Evolutionary conservation across 768 basidiomycete species (phyloP).

Genomic region (Boletus pseudo-olivaceus): DNA sequence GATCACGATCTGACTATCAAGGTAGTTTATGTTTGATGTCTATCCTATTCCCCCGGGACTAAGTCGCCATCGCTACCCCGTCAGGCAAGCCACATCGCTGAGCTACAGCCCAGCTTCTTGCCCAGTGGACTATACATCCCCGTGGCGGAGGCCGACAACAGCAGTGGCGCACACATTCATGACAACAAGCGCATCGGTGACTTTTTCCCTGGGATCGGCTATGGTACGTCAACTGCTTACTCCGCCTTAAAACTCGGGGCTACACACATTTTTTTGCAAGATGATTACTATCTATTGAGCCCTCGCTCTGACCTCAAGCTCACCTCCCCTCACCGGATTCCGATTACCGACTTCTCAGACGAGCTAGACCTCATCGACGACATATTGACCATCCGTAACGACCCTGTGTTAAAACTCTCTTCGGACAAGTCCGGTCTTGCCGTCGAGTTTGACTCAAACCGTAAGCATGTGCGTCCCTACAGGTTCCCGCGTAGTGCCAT

Average conservation of each 20-base stretch:
- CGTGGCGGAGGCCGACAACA: constrained; percentile 39
- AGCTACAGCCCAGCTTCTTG: constrained; percentile 47
- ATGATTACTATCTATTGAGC: constrained; percentile 62
- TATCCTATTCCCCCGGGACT: not conserved
- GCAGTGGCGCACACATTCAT: constrained; percentile 43
- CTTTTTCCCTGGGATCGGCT: constrained; percentile 52
- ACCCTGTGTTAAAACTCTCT: constrained; percentile 50
- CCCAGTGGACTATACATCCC: constrained; percentile 50
- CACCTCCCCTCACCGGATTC: constrained; percentile 46
- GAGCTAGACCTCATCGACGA: constrained; percentile 43
- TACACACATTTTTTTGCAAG: constrained; percentile 30
- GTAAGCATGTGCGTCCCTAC: constrained; percentile 37
- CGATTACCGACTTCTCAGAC: constrained; percentile 39
- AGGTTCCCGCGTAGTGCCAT: not conserved
- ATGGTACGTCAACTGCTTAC: constrained; percentile 40
- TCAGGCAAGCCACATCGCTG: constrained; percentile 54
- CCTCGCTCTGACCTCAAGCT: constrained; percentile 32
- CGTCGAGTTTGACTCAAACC: constrained; percentile 65
- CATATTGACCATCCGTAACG: constrained; percentile 27
- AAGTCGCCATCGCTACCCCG: not conserved
- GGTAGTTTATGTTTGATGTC: constrained; percentile 16
- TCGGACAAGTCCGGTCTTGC: constrained; percentile 58
- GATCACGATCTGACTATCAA: constrained; percentile 44
- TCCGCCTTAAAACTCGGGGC: not conserved
- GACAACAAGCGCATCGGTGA: constrained; percentile 52